Evolutionary conservation across 108 stramenopile genomes (phyloP), one percentile per base, ranked within the genome.

Genomic region (Nitzschia inconspicua): DNA sequence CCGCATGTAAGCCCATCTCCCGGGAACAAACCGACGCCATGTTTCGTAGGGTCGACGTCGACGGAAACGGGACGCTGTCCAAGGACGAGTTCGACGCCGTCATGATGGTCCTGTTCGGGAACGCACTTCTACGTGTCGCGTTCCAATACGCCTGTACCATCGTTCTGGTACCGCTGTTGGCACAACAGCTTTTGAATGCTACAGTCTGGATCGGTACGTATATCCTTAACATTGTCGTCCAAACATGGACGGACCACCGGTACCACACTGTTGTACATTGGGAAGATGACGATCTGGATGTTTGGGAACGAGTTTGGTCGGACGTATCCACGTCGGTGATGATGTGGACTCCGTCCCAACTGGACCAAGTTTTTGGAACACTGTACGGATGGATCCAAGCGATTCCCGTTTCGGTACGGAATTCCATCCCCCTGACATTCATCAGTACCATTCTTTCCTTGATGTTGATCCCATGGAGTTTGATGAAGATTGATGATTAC

Each of bases 1-100:
- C 90, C 3, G 90, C 90, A 36, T 88, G 90, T 57, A 72, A 72
- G 66, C 90, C 90, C 3, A 71, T 85, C 2, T 72, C 63, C 26
- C 70, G 63, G 44, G 63, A 83, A 10, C 73, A 75, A 23, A 74
- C 71, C 8, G 22, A 75, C 2, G 66, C 79, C 11, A 69, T 92
- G 8, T 92, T 92, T 68, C 65, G 67, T 10, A 56, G 72, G n/a
- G 35, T 86, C 35, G 86, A 92, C 49, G 55, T 29, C 0, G 81
- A 88, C 46, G 31, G 68, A 10, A 48, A 60, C 42, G 85, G 83
- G 16, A 43, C 57, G 20, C 64, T 92, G 53, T 68, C 77, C 47
- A 54, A 60, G 28, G 66, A 84, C 4, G 90, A 92, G 60, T 92
- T 88, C 58, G 55, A 67, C 28, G 44, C 44, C 13, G 90, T 88